phyloP scores from a whole-genome alignment of 352 stramenopile genomes.

The Phytophthora agathidicida region DNA sequence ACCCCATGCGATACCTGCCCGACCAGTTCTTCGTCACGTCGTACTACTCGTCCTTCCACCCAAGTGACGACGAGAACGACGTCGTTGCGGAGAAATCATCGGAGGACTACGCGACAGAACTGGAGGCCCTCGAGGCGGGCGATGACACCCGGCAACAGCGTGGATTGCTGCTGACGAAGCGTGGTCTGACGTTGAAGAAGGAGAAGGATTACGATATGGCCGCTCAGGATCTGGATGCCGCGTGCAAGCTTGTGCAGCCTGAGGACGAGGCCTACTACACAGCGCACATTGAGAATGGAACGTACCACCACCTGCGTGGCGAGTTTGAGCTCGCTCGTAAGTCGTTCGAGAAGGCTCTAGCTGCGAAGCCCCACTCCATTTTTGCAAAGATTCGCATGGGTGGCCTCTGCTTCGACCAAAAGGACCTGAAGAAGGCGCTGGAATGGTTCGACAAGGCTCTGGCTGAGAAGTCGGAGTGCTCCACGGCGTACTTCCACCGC shows the following conservation, averaged over 20 bases:
- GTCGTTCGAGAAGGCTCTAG: conserved; percentile 73
- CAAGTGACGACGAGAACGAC: conserved; percentile 79
- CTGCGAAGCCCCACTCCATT: conserved; percentile 71
- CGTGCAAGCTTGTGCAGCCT: conserved; percentile 49
- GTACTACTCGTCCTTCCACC: conserved; percentile 88
- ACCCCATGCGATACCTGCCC: conserved; percentile 64
- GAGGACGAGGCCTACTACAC: conserved; percentile 73
- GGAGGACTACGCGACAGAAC: conserved; percentile 59
- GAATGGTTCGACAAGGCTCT: conserved; percentile 81
- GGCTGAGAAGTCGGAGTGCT: conserved; percentile 65
- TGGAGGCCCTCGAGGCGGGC: conserved; percentile 42
- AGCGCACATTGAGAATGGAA: conserved; percentile 79
- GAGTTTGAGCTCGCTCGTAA: conserved; percentile 70
- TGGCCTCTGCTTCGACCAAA: conserved; percentile 83
- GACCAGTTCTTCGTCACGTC: conserved; percentile 87
- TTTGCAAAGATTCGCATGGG: conserved; percentile 87
- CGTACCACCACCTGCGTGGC: conserved; percentile 76
- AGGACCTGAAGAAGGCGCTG: conserved; percentile 74
- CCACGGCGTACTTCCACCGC: conserved; percentile 84
- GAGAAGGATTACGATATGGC: conserved; percentile 74
- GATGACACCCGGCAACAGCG: conserved; percentile 43
- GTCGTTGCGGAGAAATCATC: conserved; percentile 58
- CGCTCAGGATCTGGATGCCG: conserved; percentile 62
- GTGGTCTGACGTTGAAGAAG: conserved; percentile 65
- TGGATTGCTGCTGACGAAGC: conserved; percentile 63